Evolutionary conservation across 2,329 filamentous ascomycete species (phyloP).

Genomic region (Thelonectria discophora): DNA sequence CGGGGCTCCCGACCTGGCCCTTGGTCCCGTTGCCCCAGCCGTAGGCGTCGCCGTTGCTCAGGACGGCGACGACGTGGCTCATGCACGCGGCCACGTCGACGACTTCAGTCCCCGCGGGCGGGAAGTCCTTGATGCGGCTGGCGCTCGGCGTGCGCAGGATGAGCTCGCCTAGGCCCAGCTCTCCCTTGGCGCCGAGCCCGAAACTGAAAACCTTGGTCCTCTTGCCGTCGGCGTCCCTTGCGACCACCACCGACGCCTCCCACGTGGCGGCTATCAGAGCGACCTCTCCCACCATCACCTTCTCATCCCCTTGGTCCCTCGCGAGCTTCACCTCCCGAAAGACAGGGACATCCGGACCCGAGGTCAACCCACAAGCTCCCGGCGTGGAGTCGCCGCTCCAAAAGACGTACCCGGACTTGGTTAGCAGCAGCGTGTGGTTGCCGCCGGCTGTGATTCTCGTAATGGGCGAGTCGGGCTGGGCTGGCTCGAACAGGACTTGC

Average conservation of each 20-base stretch:
- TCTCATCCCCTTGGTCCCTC: constrained; percentile 37
- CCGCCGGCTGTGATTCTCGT: constrained; percentile 70
- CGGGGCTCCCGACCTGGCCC: constrained; percentile 76
- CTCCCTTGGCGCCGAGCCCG: constrained; percentile 75
- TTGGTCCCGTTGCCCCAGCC: constrained; percentile 92
- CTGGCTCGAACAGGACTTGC: constrained; percentile 64
- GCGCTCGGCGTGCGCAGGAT: constrained; percentile 59
- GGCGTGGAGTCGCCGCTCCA: constrained; percentile 68
- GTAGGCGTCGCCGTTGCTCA: constrained; percentile 79
- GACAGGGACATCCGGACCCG: constrained; percentile 43
- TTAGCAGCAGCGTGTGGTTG: constrained; percentile 84
- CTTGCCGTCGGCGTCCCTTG: constrained; percentile 53
- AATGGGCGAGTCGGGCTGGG: constrained; percentile 48
- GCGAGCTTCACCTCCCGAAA: constrained; percentile 53
- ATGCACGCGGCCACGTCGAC: constrained; percentile 76
- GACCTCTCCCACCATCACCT: constrained; percentile 44
- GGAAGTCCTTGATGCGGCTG: constrained; percentile 67
- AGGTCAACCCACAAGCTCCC: constrained; percentile 63
- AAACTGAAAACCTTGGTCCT: constrained; percentile 66
- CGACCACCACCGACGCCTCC: constrained; percentile 74
- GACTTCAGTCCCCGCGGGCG: constrained; percentile 66
- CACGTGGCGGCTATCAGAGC: constrained; percentile 75
- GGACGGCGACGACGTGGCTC: constrained; percentile 77
- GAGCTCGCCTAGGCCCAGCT: constrained; percentile 71
- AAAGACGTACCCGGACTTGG: constrained; percentile 66